A percentile compares a stretch with the other conserved stretches of the same genome.
These are phyloP conservation scores for Tetrapisispora iriomotensis DNA, from an alignment of 805 yeast genomes.

Conservation along the genomic window DNA sequence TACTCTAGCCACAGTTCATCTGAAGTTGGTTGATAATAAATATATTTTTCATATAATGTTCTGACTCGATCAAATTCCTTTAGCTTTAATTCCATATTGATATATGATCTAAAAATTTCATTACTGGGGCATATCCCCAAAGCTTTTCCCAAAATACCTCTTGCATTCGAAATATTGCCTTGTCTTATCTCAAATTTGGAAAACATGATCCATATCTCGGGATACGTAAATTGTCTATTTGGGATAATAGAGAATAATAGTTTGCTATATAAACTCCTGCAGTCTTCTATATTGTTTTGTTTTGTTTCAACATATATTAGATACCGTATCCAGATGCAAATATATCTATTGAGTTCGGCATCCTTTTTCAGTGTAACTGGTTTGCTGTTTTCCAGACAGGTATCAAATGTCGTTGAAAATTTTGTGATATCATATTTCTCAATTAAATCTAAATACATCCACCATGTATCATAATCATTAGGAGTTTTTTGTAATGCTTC, in stretches of 20 bases:
- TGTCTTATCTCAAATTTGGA: conserved; percentile 69
- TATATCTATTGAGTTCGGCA: conserved; percentile 58
- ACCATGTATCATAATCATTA: conserved; percentile 70
- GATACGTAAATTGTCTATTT: conserved; percentile 52
- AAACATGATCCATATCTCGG: conserved; percentile 61
- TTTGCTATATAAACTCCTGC: conserved; percentile 43
- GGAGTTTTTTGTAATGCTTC: conserved; percentile 37
- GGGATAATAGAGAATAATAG: conserved; percentile 42
- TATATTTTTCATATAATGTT: conserved; percentile 53
- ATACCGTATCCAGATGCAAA: conserved; percentile 60
- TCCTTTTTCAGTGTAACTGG: conserved; percentile 27
- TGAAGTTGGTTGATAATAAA: conserved; percentile 22
- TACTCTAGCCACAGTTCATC: conserved; percentile 46
- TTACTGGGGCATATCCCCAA: conserved; percentile 59
- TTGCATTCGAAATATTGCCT: conserved; percentile 39
- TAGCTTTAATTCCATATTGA: conserved; percentile 52
- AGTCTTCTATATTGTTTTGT: conserved; percentile 32
- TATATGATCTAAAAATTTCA: conserved; percentile 53
- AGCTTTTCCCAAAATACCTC: conserved; percentile 62
- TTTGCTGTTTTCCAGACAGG: conserved; percentile 12
- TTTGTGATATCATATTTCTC: conserved; percentile 29
- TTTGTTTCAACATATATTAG: conserved; percentile 52
- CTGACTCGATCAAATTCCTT: conserved; percentile 79
- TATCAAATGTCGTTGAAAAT: conserved; percentile 8
- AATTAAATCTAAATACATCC: conserved; percentile 53